These are phyloP conservation scores for Plantago elongata DNA, from an alignment of 257 asterid species.

Conservation along the genomic window DNA sequence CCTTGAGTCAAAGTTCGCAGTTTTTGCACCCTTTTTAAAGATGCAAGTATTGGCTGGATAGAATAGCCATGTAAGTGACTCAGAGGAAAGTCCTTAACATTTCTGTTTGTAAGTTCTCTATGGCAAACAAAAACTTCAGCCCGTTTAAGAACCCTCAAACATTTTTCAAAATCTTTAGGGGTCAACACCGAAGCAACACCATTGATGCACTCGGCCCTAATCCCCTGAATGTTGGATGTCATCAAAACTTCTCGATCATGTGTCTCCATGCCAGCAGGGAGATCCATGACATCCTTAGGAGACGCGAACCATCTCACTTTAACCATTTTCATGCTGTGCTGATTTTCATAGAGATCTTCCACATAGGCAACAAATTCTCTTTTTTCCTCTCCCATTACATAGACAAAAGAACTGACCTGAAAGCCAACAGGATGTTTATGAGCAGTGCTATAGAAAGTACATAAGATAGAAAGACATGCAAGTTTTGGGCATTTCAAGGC, in stretches of 20 bases:
- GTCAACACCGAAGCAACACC: constrained; percentile 14
- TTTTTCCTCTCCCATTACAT: too few relatives aligned
- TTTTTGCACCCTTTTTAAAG: not conserved
- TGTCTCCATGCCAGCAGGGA: constrained; percentile 25
- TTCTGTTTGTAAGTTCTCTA: not conserved
- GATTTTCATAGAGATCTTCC: constrained; percentile 40
- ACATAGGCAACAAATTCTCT: constrained; percentile 30
- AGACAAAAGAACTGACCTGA: not conserved
- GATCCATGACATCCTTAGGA: constrained; percentile 19
- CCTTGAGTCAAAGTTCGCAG: not conserved
- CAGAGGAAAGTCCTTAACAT: not conserved
- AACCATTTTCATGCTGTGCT: constrained; percentile 21
- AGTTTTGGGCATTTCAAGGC: not conserved
- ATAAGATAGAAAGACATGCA: not conserved
- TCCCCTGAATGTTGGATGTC: constrained; percentile 21
- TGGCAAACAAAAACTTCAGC: not conserved
- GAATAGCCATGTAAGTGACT: not conserved
- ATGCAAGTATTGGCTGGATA: not conserved
- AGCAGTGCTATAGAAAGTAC: not conserved
- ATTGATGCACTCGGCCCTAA: constrained; percentile 22
- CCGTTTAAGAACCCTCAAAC: constrained; percentile 2
- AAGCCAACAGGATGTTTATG: not conserved
- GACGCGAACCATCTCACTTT: constrained; percentile 31
- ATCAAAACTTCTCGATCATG: constrained; percentile 36
- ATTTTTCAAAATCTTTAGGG: constrained; percentile 23